phyloP scores from a whole-genome alignment of 352 stramenopile genomes.

The Blastocystis sp. region DNA sequence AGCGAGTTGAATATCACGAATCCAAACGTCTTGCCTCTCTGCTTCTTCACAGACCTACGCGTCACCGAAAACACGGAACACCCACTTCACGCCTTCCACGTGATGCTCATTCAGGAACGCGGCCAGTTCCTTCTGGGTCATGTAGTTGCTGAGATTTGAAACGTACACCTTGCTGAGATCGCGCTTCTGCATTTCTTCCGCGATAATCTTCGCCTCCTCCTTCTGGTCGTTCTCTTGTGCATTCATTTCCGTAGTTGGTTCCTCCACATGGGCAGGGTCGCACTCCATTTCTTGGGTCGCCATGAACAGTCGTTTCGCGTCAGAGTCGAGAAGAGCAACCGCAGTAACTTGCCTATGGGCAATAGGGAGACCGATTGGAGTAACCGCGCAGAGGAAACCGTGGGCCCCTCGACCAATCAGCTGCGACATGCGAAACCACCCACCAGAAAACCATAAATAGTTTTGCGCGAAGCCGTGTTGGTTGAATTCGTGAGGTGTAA shows the following conservation, averaged over 20 bases:
- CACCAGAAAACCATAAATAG: neutral
- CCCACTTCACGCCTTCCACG: constrained; percentile 39
- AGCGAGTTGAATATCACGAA: constrained; percentile 66
- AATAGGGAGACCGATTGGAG: no score
- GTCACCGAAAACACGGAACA: neutral
- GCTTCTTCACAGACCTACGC: constrained; percentile 70
- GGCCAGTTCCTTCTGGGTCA: constrained; percentile 59
- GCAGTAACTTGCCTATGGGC: no score
- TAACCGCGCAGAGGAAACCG: constrained; percentile 1
- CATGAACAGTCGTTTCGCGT: no score
- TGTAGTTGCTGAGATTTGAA: constrained; percentile 49
- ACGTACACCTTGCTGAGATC: constrained; percentile 64
- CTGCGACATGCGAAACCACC: constrained; percentile 1
- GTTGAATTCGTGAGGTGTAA: neutral
- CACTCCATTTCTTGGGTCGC: neutral
- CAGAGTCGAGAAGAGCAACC: no score
- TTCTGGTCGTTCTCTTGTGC: neutral
- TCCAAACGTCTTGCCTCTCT: constrained; percentile 70
- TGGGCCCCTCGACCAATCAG: constrained; percentile 62
- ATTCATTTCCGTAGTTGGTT: neutral
- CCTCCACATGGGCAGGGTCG: neutral
- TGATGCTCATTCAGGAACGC: constrained; percentile 23
- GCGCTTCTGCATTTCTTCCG: constrained; percentile 20
- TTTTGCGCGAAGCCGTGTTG: neutral
- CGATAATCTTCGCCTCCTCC: neutral